A percentile compares a stretch with the other conserved stretches of the same genome.
These are phyloP conservation scores for Fusarium sp. DNA, from an alignment of 2,329 filamentous ascomycete species.

Conservation along the genomic window DNA sequence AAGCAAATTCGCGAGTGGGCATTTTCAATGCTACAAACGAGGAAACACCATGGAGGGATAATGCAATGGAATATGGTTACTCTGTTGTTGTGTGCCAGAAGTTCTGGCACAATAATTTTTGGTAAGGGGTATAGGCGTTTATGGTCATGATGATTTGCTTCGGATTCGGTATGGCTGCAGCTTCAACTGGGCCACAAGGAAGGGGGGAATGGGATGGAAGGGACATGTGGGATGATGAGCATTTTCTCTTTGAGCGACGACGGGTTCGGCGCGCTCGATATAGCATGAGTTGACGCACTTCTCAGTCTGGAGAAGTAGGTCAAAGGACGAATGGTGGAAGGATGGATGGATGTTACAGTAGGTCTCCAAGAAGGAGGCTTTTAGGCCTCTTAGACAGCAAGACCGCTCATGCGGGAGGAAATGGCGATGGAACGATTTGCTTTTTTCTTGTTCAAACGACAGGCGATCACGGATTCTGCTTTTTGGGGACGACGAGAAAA, in stretches of 20 bases:
- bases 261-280: conserved; percentile 26
- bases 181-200: conserved; percentile 2
- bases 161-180: conserved; percentile 14
- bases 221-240: conserved; percentile 11
- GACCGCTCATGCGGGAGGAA: conserved; percentile 43
- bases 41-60: conserved; percentile 20
- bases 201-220: background rate
- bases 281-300: conserved; percentile 11
- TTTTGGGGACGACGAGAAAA: conserved; percentile 16
- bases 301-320: conserved; percentile 6
- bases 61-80: conserved; percentile 23
- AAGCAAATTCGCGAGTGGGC: conserved; percentile 19
- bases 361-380: conserved; percentile 31
- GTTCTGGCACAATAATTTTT: conserved; percentile 18
- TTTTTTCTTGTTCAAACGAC: conserved; percentile 9
- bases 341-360: conserved; percentile 11
- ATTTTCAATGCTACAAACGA: conserved; percentile 18
- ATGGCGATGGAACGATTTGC: conserved; percentile 24
- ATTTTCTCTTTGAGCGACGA: conserved; percentile 21
- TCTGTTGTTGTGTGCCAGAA: conserved; percentile 17
- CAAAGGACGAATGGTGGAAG: background rate
- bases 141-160: conserved; percentile 34
- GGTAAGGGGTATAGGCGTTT: conserved; percentile 29
- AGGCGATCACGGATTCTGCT: conserved; percentile 1
- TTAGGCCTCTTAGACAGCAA: conserved; percentile 41